These are phyloP conservation scores for Picea mariana DNA, from an alignment of 83 land plant genomes.

Conservation along the genomic window DNA sequence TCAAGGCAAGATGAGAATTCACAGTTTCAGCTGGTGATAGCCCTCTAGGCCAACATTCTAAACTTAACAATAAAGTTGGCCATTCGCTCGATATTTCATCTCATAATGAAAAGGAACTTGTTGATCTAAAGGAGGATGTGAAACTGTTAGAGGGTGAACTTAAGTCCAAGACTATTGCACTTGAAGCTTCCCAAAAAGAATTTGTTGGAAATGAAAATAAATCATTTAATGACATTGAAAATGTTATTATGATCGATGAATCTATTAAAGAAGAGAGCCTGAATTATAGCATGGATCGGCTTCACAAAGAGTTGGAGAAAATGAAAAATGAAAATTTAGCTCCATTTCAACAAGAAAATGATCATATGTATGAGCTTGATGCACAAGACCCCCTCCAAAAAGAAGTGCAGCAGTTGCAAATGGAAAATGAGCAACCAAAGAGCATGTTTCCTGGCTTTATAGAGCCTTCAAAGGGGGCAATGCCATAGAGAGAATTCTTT, in stretches of 20 bases:
- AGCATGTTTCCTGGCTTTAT: conserved; percentile 39
- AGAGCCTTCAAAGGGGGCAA: conserved; percentile 46
- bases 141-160: conserved; percentile 38
- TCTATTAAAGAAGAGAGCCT: no score
- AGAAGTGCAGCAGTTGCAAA: conserved; percentile 34
- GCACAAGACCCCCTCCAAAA: conserved; percentile 30
- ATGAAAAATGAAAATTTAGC: not conserved
- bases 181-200: conserved; percentile 26
- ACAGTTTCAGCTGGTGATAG: no score
- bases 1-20: no score
- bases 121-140: no score
- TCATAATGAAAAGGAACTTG: no score
- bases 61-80: no score
- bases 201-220: conserved; percentile 49
- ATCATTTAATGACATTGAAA: conserved; percentile 32
- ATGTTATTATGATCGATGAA: conserved; percentile 10
- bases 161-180: conserved; percentile 33
- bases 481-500: conserved; percentile 67
- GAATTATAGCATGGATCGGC: no score
- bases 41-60: no score
- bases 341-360: conserved; percentile 31
- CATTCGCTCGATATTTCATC: no score
- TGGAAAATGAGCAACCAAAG: conserved; percentile 50
- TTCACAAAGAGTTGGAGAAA: conserved; percentile 25
- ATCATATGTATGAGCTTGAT: conserved; percentile 16